phyloP scores from a whole-genome alignment of 208 protist species.

The Trypanosoma theileri region DNA sequence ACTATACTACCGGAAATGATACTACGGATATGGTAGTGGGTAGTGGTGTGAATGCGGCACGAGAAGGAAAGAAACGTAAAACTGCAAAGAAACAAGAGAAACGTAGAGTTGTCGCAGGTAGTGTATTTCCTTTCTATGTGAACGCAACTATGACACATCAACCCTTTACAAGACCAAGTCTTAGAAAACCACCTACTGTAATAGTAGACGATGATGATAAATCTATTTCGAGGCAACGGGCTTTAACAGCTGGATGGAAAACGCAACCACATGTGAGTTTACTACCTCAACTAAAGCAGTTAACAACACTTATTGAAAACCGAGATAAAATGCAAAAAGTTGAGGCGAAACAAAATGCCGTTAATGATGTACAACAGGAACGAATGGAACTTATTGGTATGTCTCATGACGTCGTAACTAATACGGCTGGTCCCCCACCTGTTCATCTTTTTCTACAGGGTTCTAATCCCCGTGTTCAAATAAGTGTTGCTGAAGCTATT shows the following conservation, averaged over 20 bases:
- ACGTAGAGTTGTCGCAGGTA: slow-evolving; percentile 9
- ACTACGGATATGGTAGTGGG: neutral
- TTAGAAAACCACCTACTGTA: slow-evolving; percentile 6
- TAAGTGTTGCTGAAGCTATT: slow-evolving; percentile 73
- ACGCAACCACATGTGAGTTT: neutral
- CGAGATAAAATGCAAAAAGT: slow-evolving; percentile 23
- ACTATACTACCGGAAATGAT: neutral
- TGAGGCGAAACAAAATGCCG: slow-evolving; percentile 22
- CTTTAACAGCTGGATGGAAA: slow-evolving; percentile 1
- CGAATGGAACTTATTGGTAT: slow-evolving; percentile 17
- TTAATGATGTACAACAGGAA: slow-evolving; percentile 23
- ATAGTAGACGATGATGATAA: slow-evolving; percentile 8
- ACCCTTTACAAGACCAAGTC: slow-evolving; percentile 16
- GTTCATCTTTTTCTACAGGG: slow-evolving; percentile 77
- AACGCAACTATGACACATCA: slow-evolving; percentile 24
- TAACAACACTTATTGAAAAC: slow-evolving; percentile 16
- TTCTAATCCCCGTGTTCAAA: slow-evolving; percentile 53
- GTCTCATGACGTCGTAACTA: neutral
- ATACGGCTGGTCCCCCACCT: slow-evolving; percentile 32
- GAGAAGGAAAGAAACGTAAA: neutral
- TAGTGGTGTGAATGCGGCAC: slow-evolving; percentile 4
- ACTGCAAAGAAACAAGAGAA: neutral
- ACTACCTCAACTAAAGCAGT: slow-evolving; percentile 16
- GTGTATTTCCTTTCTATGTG: slow-evolving; percentile 26
- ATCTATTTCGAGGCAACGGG: slow-evolving; percentile 22